These are phyloP conservation scores for Termitomyces sp. DNA, from an alignment of 768 basidiomycete genomes.

Conservation along the genomic window DNA sequence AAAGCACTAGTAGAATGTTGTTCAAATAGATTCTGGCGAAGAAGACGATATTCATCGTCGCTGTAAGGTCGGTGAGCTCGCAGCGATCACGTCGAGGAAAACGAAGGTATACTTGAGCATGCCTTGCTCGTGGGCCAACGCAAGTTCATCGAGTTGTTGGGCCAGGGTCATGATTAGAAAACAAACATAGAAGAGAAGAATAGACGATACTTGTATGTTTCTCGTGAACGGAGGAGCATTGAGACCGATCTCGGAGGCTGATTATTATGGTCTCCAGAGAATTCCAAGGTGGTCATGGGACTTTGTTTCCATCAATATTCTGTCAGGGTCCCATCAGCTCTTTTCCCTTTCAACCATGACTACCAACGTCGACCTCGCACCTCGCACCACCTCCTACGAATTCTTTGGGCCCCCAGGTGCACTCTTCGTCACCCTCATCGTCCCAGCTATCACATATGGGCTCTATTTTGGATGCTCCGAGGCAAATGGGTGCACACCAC, in stretches of 20 bases:
- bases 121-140: conserved; percentile 60
- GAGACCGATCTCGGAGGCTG: conserved; percentile 11
- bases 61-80: conserved; percentile 26
- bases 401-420: conserved; percentile 83
- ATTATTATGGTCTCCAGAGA: conserved; percentile 5
- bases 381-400: conserved; percentile 68
- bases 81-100: neutral
- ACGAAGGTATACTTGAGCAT: conserved; percentile 48
- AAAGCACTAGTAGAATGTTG: conserved; percentile 35
- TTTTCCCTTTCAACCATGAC: conserved; percentile 20
- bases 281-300: conserved; percentile 6
- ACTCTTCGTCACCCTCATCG: conserved; percentile 57
- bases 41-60: conserved; percentile 68
- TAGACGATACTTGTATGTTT: neutral
- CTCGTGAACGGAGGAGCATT: neutral
- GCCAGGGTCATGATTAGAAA: conserved; percentile 41
- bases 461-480: conserved; percentile 80
- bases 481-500: conserved; percentile 60
- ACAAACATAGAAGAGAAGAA: conserved; percentile 12
- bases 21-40: conserved; percentile 65
- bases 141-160: conserved; percentile 60
- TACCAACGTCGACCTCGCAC: conserved; percentile 41
- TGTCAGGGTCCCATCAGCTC: neutral
- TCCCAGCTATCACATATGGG: conserved; percentile 66
- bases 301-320: conserved; percentile 9